Base-by-base conservation (phyloP, 1,284 basidiomycete genomes). In the Boletellus deceptivus region DNA sequence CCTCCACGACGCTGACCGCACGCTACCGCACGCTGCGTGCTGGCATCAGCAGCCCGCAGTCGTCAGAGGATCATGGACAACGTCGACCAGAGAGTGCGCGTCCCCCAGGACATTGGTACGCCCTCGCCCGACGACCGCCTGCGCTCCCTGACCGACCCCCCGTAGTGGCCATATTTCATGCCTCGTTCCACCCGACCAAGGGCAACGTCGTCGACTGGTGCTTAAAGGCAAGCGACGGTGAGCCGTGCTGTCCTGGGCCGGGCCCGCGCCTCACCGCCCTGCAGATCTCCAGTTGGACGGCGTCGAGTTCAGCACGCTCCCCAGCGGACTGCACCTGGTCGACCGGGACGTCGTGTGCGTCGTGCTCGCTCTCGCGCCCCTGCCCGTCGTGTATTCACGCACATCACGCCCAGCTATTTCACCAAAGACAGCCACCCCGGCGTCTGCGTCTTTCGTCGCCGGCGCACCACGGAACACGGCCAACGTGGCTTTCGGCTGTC, bases 121-220 rank as follows among this genome's bases (percentile, higher is more conserved):
- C 61, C 34, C 2, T 27, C 20, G 27, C 10, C 10, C 8, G 2
- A 27, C 27, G 8, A 27, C 27, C 27, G 27, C 27, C 4, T 13
- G 11, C 27, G 27, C 27, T 13, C 27, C 11, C 11, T 11, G 27
- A 29, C 9, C 11, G 27, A 29, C 9, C 10, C 18, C 22, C 13
- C 22, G 16, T 31, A 90, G 88, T 88, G 60, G 86, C 88, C 14
- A 85, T 90, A 63, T 91, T 90, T 56, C 88, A 91, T 70, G 77
- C 84, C 33, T 88, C 88, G 14, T 91, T 91, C 60, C 88, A 91
- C 68, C 85, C 87, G 2, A 91, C 88, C 11, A 77, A 80, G 57
- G 88, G 88, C 11, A 90, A 89, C 64, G 67, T 84, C 14, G 72
- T 90, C 22, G 88, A 90, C 67, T 91, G 89, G 87, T 79, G 74